A percentile compares a stretch with the other conserved stretches of the same genome.
phyloP scores from a whole-genome alignment of 805 yeast species.

The Kregervanrija delftensis region DNA sequence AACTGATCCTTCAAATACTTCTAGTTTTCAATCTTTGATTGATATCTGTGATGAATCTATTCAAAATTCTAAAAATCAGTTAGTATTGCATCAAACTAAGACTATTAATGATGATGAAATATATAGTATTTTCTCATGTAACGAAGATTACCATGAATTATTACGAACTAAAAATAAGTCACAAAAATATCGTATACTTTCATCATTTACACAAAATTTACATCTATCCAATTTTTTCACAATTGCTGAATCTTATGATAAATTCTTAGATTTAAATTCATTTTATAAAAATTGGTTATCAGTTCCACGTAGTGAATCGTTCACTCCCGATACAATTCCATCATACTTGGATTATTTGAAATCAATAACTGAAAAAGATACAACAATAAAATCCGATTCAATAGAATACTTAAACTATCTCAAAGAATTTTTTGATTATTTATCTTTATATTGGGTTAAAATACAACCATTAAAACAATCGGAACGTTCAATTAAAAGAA shows the following conservation, averaged over 20 bases:
- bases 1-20: slow-evolving; percentile 8
- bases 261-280: slow-evolving; percentile 47
- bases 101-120: slow-evolving; percentile 9
- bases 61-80: no score
- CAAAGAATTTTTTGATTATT: slow-evolving; percentile 38
- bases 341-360: slow-evolving; percentile 15
- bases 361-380: slow-evolving; percentile 7
- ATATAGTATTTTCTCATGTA: slow-evolving; percentile 27
- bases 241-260: slow-evolving; percentile 59
- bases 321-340: slow-evolving; percentile 10
- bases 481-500: slow-evolving; percentile 22
- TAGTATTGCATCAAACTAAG: neutral
- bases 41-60: no score
- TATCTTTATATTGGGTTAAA: slow-evolving; percentile 39
- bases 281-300: slow-evolving; percentile 51
- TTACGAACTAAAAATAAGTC: slow-evolving; percentile 9
- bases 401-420: slow-evolving; percentile 39
- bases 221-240: slow-evolving; percentile 45
- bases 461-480: slow-evolving; percentile 43
- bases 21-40: no score
- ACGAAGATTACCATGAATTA: slow-evolving; percentile 8
- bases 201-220: slow-evolving; percentile 34
- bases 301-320: slow-evolving; percentile 23
- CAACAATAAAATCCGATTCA: slow-evolving; percentile 21
- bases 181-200: slow-evolving; percentile 8